Percentiles rank a stretch among this genome's conserved stretches.
phyloP scores from a whole-genome alignment of 805 yeast species.

The Candida nanaspora region DNA sequence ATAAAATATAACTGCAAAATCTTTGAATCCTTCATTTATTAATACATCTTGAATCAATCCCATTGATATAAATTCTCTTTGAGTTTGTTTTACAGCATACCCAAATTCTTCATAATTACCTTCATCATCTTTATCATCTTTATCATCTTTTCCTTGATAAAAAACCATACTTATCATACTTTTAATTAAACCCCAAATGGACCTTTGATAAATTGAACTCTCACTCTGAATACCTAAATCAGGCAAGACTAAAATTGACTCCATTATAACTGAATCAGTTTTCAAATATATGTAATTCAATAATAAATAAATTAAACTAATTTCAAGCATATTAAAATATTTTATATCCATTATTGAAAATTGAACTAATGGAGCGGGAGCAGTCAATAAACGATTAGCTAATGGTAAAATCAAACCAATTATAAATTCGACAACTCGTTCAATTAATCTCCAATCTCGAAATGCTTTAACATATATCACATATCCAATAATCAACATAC shows the following conservation, averaged over 20 bases:
- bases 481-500: too few relatives aligned
- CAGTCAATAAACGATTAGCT: too few relatives aligned
- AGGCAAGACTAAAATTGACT: conserved; percentile 37
- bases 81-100: not conserved
- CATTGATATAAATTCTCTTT: conserved; percentile 44
- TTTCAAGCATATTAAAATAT: not conserved
- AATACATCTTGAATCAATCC: conserved; percentile 55
- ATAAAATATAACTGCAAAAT: conserved; percentile 59
- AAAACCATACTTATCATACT: not conserved
- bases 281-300: conserved; percentile 14
- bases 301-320: not conserved
- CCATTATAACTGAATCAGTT: conserved; percentile 31
- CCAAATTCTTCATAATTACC: not conserved
- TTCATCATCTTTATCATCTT: not conserved
- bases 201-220: conserved; percentile 23
- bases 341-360: too few relatives aligned
- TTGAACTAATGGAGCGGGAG: too few relatives aligned
- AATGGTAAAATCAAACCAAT: too few relatives aligned
- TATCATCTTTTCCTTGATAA: not conserved
- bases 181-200: conserved; percentile 6
- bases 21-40: conserved; percentile 70
- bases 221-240: conserved; percentile 41
- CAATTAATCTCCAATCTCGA: too few relatives aligned
- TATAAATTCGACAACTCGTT: too few relatives aligned
- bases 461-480: too few relatives aligned